These are phyloP conservation scores for Akanthomyces lecanii DNA, from an alignment of 2,329 filamentous ascomycete genomes.

Conservation along the genomic window DNA sequence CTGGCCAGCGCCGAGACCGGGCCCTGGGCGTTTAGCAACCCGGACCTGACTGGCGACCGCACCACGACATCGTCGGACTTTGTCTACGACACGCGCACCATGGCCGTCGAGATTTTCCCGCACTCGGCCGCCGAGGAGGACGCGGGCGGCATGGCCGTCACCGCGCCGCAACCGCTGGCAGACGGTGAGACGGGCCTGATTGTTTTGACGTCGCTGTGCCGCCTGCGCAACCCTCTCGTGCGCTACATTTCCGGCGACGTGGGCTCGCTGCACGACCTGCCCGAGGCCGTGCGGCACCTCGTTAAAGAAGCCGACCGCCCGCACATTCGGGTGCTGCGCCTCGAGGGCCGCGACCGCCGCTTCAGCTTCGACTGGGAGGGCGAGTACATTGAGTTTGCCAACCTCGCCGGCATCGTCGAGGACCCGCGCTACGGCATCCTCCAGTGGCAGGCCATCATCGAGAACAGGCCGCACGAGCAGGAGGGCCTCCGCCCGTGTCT, in stretches of 20 bases:
- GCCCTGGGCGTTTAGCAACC: conserved; percentile 31
- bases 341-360: conserved; percentile 38
- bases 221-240: conserved; percentile 40
- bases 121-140: conserved; percentile 15
- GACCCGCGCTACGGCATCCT: conserved; percentile 29
- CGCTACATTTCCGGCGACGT: conserved; percentile 42
- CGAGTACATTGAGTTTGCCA: conserved; percentile 34
- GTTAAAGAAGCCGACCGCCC: conserved; percentile 24
- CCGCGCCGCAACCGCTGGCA: conserved; percentile 19
- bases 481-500: conserved; percentile 21
- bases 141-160: not conserved
- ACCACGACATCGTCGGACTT: conserved; percentile 28
- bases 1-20: conserved; percentile 42
- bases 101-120: conserved; percentile 35
- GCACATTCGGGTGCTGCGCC: conserved; percentile 32
- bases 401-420: conserved; percentile 25
- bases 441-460: conserved; percentile 41
- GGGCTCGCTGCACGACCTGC: conserved; percentile 35
- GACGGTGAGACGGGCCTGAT: conserved; percentile 35
- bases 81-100: conserved; percentile 34
- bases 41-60: conserved; percentile 25
- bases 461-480: conserved; percentile 16
- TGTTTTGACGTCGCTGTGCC: conserved; percentile 38
- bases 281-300: conserved; percentile 17
- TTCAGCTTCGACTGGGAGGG: conserved; percentile 42